Base-by-base conservation (phyloP, 345 rosid genomes). In the Dipteronia sinensis region DNA sequence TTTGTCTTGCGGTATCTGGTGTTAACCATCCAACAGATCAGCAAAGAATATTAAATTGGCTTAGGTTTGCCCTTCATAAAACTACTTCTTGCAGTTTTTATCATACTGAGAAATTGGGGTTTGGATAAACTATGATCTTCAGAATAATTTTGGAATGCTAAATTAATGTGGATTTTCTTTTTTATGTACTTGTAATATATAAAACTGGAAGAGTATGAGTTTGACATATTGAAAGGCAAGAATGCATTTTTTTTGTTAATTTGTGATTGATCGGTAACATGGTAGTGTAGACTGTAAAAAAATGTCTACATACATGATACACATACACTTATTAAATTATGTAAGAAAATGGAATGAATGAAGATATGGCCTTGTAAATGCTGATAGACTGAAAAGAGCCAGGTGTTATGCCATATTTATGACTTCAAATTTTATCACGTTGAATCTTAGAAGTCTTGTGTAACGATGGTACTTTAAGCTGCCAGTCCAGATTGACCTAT, bases 1-100 rank as follows among this genome's bases (percentile, higher is more conserved):
- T 95, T 69, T 95, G 97, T 83, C 89, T 95, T 79, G 97, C 94
- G 3, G 95, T 96, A 65, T 92, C 99, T 64, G 99, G 98, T 79
- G 99, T 96, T 34, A 93, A 96, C 76, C 98, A 92, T 82, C 93
- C 95, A 62, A 88, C 94, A 4, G 99, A 96, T 83, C 90, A 92
- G 86, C 86, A 87, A 79, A 85, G 95, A 80, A 83, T 94, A 61
- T 73, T 90, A 76, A 80, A 75, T 67, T 96, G 98, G 99, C 94
- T 96, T 76, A 94, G 99, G 99, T 92, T 75, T 68, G 85, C 46
- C 58, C 65, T n/a, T 63, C 38, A 34, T 46, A 55, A 19, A 59
- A 17, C 9, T 65, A 51, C 20, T 31, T 34, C 53, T 65, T 20
- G n/a, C 19, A 11, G 9, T 55, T 17, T 31, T 34, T 64, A 38